Evolutionary conservation across 225 moss, liverwort and hornwort genomes (phyloP).

Genomic region (Anthoceros angustus): DNA sequence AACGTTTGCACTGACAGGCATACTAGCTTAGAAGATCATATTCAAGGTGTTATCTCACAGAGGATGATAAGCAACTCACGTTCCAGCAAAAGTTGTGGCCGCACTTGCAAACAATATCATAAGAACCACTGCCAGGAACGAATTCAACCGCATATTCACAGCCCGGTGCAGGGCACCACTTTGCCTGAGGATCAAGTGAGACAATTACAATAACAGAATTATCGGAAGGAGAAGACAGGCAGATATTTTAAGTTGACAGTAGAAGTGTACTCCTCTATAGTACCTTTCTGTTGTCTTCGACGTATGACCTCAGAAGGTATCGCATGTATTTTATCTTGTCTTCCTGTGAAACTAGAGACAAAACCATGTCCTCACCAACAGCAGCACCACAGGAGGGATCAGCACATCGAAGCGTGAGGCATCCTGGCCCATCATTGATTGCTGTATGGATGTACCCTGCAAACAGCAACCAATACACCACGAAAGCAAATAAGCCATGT

Average conservation of each 20-base stretch:
- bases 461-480: neutral
- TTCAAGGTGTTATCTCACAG: neutral
- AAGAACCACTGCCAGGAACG: conserved; percentile 62
- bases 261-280: conserved; percentile 6
- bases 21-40: neutral
- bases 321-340: conserved; percentile 71
- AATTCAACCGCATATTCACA: conserved; percentile 97
- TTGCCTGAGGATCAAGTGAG: conserved; percentile 25
- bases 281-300: conserved; percentile 88
- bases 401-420: conserved; percentile 84
- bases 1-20: neutral
- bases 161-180: conserved; percentile 99
- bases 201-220: neutral
- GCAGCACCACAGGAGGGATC: conserved; percentile 91
- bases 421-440: conserved; percentile 94
- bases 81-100: conserved; percentile 91
- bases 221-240: neutral
- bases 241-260: neutral
- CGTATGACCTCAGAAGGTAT: conserved; percentile 80
- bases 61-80: conserved; percentile 1
- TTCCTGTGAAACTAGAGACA: conserved; percentile 53
- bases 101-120: conserved; percentile 92
- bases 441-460: conserved; percentile 88
- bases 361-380: conserved; percentile 92
- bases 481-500: neutral